Percentiles rank a stretch among this genome's conserved stretches.
Evolutionary conservation across 2,329 filamentous ascomycete genomes (phyloP).

Genomic region (Achaetomium macrosporum): DNA sequence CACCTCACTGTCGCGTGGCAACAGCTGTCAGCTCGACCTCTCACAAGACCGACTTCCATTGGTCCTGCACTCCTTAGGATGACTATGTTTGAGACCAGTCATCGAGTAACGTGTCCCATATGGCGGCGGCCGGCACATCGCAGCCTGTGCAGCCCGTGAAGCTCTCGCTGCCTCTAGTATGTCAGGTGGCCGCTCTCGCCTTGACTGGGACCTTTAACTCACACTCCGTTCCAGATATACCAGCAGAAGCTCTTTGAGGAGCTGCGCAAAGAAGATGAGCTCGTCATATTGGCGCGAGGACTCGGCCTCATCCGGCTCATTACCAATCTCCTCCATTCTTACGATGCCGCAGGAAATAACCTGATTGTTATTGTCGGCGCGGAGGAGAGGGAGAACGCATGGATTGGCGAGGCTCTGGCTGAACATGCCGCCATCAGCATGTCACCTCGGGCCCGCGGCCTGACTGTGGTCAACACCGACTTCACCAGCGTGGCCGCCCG

Average conservation of each 20-base stretch:
- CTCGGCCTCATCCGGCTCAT: conserved; percentile 87
- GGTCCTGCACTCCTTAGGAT: no score
- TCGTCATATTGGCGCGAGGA: conserved; percentile 85
- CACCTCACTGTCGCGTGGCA: background rate
- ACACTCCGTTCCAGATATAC: conserved; percentile 55
- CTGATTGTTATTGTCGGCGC: conserved; percentile 84
- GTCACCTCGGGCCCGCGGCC: conserved; percentile 71
- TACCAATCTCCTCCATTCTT: conserved; percentile 94
- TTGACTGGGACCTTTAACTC: background rate
- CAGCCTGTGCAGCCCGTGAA: conserved; percentile 61
- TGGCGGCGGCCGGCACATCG: conserved; percentile 46
- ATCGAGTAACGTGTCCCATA: conserved; percentile 32
- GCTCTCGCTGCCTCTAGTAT: conserved; percentile 69
- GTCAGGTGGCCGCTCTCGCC: conserved; percentile 13
- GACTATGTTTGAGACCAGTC: no score
- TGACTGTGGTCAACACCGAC: conserved; percentile 92
- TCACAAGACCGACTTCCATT: background rate
- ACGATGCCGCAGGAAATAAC: conserved; percentile 93
- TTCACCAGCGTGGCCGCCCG: conserved; percentile 78
- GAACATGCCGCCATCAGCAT: conserved; percentile 91
- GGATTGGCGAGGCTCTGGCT: conserved; percentile 92
- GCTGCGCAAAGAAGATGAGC: conserved; percentile 83
- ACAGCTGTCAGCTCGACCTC: background rate
- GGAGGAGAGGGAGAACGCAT: conserved; percentile 88
- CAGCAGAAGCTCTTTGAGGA: conserved; percentile 94